Evolutionary conservation across 495 filamentous ascomycete genomes (phyloP), one percentile per base, ranked within the genome.

Genomic region (Sordaria brevicollis): DNA sequence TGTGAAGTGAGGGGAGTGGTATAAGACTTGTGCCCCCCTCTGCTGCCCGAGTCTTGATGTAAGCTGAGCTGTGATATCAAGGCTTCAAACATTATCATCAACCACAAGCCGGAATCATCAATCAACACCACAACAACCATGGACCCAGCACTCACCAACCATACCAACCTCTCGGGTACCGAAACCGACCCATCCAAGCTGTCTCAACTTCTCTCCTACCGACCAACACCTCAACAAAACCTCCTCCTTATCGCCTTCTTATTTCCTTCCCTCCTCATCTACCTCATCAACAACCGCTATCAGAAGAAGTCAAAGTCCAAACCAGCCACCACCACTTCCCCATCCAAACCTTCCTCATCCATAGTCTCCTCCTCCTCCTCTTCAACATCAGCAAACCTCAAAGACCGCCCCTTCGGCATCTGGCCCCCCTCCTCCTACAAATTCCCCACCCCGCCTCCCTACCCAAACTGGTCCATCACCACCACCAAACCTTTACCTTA

Each of bases 401-500:
- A 68, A 13, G 7, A 35, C 9, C 69, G 72, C 10, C 11, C 15
- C 19, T 57, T 19, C 2, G 78, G 74, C 86, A 88, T 88, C 81
- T 97, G 93, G 92, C 80, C 76, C 10, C 90, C 91, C 1, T 87
- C 86, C 4, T 78, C 86, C 65, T 96, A 93, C 82, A 84, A 86
- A 71, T 81, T 89, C 31, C 92, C 93, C 3, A 80, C 83, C 11
- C 89, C 92, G 43, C 37, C 83, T 0, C 87, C 92, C 8, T 92
- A 90, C 71, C 86, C 86, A 5, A 78, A 88, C 77, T 96, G 93
- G 93, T 85, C 91, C 71, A 76, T 95, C 38, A 74, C 79, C 25
- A 80, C 82, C 62, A 91, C 92, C 3, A 93, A 92, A 72, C 91
- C 93, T 4, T 86, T 93, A 17, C 91, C 91, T 11, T 97, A 96